A percentile compares a stretch with the other conserved stretches of the same genome.
Evolutionary conservation across 106 monocot species (phyloP).

Genomic region (Allium fistulosum): DNA sequence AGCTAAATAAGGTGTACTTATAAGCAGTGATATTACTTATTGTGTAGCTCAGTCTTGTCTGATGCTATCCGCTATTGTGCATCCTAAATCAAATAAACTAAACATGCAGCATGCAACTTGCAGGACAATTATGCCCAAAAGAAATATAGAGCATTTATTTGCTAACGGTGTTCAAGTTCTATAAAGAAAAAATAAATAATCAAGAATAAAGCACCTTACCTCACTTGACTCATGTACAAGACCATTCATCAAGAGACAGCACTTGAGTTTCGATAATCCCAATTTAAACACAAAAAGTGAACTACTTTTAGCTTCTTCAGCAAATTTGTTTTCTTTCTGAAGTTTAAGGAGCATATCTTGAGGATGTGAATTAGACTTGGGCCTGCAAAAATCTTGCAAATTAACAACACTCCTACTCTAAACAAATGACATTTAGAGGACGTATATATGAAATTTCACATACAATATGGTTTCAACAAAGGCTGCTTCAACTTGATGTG

Average conservation of each 20-base stretch:
- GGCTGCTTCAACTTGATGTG: constrained; percentile 87
- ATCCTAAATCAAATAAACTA: no score
- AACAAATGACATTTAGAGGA: no score
- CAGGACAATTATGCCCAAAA: no score
- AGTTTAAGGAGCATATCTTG: constrained; percentile 75
- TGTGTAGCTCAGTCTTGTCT: no score
- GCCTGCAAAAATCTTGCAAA: constrained; percentile 32
- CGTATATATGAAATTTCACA: neutral
- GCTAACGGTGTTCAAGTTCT: no score
- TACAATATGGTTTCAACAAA: constrained; percentile 88
- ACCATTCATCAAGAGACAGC: constrained; percentile 91
- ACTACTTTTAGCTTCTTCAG: constrained; percentile 55
- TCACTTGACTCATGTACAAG: constrained; percentile 71
- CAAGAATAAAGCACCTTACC: constrained; percentile 21
- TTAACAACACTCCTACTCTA: no score
- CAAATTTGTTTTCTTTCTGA: constrained; percentile 48
- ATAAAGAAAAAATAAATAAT: no score
- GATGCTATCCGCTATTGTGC: no score
- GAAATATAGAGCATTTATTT: no score
- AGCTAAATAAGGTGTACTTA: no score
- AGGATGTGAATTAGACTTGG: constrained; percentile 76
- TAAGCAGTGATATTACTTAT: no score
- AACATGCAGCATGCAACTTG: no score
- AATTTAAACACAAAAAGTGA: constrained; percentile 77
- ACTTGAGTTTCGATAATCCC: constrained; percentile 67